Base-by-base conservation (phyloP, 139 green algal species). In the Klebsormidium nitens region DNA sequence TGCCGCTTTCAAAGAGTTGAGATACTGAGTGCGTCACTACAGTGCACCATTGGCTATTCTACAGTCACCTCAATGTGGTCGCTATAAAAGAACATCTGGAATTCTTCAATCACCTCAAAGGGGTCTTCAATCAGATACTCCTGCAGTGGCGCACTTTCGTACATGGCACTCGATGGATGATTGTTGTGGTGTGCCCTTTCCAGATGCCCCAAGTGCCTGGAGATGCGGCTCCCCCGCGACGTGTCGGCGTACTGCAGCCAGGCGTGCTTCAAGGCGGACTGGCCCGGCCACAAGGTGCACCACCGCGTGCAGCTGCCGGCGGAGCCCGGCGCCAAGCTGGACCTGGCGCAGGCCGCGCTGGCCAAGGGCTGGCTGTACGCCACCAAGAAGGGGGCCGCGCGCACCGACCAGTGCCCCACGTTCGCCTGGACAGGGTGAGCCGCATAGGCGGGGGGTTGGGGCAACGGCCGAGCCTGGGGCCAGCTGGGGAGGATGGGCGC, bases 251-350 rank as follows among this genome's bases (percentile, higher is more conserved):
- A 95, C 73, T 97, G 92, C 78, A 89, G 83, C 0, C 93, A 98
- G 48, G 91, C 95, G 0, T 98, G 92, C 77, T 97, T 97, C 88
- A 97, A 97, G 85, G 87, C 88, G 0, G 79, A 64, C 2, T 69
- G 42, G 72, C 26, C 59, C 4, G 57, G 26, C 26, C 72, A 80
- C 50, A 80, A 80, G 61, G 37, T 4, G 8, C n/a, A 77, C 17
- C 72, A 80, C 47, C 77, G 77, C 42, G 52, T 28, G 31, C 48
- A 31, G 17, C 47, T 31, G 64, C 37, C 26, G 29, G 26, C 23
- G 37, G 17, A 5, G 39, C 8, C 42, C 35, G 32, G 29, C 59
- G 59, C 32, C 23, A 23, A 19, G 29, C 32, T 6, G 8, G 4
- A 50, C 26, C 28, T 44, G 17, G 50, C 40, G 11, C 5, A 8